Evolutionary conservation across 2,329 filamentous ascomycete species (phyloP), one percentile per base, ranked within the genome.

Genomic region (Dryadomyces quercivorus): DNA sequence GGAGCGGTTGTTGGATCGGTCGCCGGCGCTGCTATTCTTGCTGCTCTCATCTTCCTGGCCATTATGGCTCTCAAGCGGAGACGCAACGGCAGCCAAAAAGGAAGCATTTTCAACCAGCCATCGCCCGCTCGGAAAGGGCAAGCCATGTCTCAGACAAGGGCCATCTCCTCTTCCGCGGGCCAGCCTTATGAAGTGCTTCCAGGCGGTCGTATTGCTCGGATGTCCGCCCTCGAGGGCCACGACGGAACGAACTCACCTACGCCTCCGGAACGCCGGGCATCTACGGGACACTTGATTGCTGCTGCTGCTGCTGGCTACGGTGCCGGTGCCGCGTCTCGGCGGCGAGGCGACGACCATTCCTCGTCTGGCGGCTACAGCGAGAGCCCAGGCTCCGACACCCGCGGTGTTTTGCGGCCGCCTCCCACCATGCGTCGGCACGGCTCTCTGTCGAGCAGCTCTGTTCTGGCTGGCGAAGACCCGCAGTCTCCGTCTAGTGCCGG

Each of bases 181-280:
- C 55, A 55, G 34, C 56, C 54, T 1, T 86, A 88, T 59, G 85
- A 89, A 61, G 79, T 90, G 16, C 76, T 94, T 12, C 88, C 90
- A 6, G 91, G 90, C 46, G 90, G 89, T 34, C 85, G 93, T 58
- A 93, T 98, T 56, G 88, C 93, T 43, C 84, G 93, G 55, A 97
- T 98, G 93, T 91, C 92, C 43, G 93, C 93, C 38, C 70, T 98
- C 52, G 92, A 96, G 70, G 85, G 83, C 2, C 44, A 50, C 16
- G 56, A 53, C 54, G 81, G 82, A 1, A 80, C 77, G 56, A 78
- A 82, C 21, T 80, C 81, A 3, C 76, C 81, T 1, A 75, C 75
- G 2, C 74, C 74, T 36, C 77, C 77, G 55, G 76, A 70, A 15
- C 65, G 67, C 20, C 56, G 59, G 31, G 63, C 62, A 31, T 66